Conservation (phyloP, 768 basidiomycete genomes). For the Mycena chlorophos region DNA sequence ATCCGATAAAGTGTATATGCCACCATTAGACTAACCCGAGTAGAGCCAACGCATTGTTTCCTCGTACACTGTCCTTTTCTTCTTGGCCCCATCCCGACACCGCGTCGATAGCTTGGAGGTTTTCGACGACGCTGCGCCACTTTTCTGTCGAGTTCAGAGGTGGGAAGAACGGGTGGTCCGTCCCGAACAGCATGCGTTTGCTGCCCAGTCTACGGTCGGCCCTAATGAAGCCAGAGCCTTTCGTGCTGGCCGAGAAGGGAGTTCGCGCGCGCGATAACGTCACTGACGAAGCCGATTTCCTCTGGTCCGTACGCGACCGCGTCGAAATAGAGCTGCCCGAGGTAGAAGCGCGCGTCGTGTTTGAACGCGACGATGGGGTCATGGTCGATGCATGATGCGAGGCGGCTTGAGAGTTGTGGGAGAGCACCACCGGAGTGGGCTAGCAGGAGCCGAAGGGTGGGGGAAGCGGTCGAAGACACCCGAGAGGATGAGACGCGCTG, state of each 20-base stretch:
- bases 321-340: conserved; percentile 79
- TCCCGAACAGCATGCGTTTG: conserved; percentile 73
- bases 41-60: conserved; percentile 70
- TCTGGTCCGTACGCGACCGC: conserved; percentile 89
- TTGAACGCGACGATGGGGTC: conserved; percentile 79
- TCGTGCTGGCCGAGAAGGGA: conserved; percentile 39
- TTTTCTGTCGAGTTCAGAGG: conserved; percentile 66
- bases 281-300: conserved; percentile 77
- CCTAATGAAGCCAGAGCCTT: conserved; percentile 22
- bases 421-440: conserved; percentile 88
- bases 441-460: conserved; percentile 71
- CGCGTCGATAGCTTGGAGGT: conserved; percentile 73
- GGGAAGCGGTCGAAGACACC: conserved; percentile 81
- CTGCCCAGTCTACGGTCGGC: conserved; percentile 49
- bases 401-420: conserved; percentile 78
- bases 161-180: conserved; percentile 91
- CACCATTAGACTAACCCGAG: conserved; percentile 48
- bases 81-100: conserved; percentile 60
- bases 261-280: conserved; percentile 62
- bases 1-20: conserved; percentile 2
- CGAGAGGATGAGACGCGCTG: conserved; percentile 76
- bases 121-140: conserved; percentile 86
- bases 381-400: conserved; percentile 83
- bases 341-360: conserved; percentile 82
- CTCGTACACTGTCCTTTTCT: conserved; percentile 67